Conservation (phyloP, 1,284 basidiomycete genomes). For the Agroathelia rolfsii region DNA sequence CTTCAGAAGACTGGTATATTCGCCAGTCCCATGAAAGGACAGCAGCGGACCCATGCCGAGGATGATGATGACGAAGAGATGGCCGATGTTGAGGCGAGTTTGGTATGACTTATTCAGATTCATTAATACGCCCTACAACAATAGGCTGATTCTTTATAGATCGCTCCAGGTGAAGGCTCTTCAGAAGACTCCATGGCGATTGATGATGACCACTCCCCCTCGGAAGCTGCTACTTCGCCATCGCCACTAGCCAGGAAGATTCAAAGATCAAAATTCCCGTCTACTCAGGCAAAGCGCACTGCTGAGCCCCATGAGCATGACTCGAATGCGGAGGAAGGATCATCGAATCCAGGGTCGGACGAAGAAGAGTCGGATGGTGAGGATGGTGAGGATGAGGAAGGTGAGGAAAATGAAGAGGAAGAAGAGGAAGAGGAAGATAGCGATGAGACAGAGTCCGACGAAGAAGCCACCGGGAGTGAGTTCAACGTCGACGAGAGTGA, state of each 20-base stretch:
- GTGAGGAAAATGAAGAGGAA: conserved; percentile 20
- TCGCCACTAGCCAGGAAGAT: conserved; percentile 11
- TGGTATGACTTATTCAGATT: too few relatives aligned
- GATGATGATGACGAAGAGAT: conserved; percentile 15
- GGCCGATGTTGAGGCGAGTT: conserved; percentile 19
- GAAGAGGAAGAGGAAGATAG: conserved; percentile 16
- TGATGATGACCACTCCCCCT: too few relatives aligned
- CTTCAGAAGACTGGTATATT: conserved; percentile 66
- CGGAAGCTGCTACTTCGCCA: too few relatives aligned
- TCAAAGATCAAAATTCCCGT: too few relatives aligned
- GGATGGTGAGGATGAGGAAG: conserved; percentile 14
- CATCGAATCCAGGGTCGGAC: conserved; percentile 2
- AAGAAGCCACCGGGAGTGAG: conserved; percentile 17
- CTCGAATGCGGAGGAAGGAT: conserved; percentile 7
- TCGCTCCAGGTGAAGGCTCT: too few relatives aligned
- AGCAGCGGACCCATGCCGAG: conserved; percentile 24
- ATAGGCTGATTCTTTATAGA: too few relatives aligned
- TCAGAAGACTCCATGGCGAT: too few relatives aligned
- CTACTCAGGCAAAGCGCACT: neutral
- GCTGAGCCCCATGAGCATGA: conserved; percentile 16
- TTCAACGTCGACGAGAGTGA: conserved; percentile 17
- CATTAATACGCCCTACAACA: too few relatives aligned
- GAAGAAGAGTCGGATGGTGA: conserved; percentile 12
- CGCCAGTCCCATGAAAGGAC: conserved; percentile 32
- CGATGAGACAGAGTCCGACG: conserved; percentile 15